These are phyloP conservation scores for Neonectria ditissima DNA, from an alignment of 2,329 filamentous ascomycete species.

Conservation along the genomic window DNA sequence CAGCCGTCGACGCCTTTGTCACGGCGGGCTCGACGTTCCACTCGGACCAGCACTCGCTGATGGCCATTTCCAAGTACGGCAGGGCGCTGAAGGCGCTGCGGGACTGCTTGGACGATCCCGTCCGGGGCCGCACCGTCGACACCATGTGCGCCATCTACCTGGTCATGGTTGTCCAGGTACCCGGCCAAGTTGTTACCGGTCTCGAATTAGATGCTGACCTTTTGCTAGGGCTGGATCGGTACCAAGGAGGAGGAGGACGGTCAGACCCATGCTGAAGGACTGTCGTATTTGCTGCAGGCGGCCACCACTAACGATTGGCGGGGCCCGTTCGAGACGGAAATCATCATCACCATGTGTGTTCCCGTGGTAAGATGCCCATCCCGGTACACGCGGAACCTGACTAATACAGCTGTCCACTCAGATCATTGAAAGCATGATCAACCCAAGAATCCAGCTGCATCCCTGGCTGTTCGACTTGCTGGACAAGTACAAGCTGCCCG, in stretches of 20 bases:
- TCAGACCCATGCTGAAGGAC: conserved; percentile 48
- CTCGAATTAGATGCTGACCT: neutral
- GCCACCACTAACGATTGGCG: conserved; percentile 40
- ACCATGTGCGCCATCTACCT: conserved; percentile 54
- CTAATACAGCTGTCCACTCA: conserved; percentile 20
- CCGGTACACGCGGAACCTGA: too few species aligned
- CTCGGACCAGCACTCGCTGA: conserved; percentile 30
- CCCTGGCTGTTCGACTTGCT: conserved; percentile 37
- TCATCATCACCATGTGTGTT: conserved; percentile 47
- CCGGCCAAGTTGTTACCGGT: conserved; percentile 12
- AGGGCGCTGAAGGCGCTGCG: conserved; percentile 47
- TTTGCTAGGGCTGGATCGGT: conserved; percentile 47
- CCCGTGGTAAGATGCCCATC: conserved; percentile 45
- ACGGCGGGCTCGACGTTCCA: conserved; percentile 43
- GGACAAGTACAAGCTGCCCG: conserved; percentile 20
- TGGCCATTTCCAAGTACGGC: conserved; percentile 47
- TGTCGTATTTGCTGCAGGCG: conserved; percentile 48
- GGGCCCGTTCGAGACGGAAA: conserved; percentile 44
- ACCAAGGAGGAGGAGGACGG: conserved; percentile 39
- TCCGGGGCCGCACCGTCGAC: conserved; percentile 44
- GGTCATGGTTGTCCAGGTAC: conserved; percentile 52
- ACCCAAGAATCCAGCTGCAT: conserved; percentile 41
- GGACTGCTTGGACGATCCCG: conserved; percentile 43
- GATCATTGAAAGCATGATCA: conserved; percentile 50
- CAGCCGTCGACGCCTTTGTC: conserved; percentile 48